These are phyloP conservation scores for Cercospora sesami DNA, from an alignment of 2,329 filamentous ascomycete genomes.

Conservation along the genomic window DNA sequence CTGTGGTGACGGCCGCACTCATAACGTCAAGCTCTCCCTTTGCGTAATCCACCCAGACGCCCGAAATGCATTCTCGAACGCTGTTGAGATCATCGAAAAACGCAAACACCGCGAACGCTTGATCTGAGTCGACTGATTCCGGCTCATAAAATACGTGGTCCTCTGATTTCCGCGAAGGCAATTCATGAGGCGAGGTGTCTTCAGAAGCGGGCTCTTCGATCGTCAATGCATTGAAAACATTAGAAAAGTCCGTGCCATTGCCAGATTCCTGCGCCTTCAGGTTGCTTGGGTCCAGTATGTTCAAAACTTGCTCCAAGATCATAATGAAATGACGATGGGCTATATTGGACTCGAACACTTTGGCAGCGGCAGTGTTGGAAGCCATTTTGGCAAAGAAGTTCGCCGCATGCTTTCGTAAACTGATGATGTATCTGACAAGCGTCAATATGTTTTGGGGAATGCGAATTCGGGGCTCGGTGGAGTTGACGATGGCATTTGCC, in stretches of 20 bases:
- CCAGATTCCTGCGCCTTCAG: background rate
- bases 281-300: background rate
- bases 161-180: no score
- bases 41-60: background rate
- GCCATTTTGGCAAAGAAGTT: background rate
- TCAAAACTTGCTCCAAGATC: background rate
- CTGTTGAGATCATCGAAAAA: background rate
- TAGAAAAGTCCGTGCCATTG: background rate
- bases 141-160: background rate
- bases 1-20: background rate
- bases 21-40: background rate
- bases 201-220: background rate
- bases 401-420: background rate
- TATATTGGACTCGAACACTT: background rate
- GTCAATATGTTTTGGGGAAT: background rate
- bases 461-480: background rate
- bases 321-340: background rate
- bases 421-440: background rate
- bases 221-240: background rate
- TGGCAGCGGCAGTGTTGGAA: background rate
- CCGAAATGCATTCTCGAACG: background rate
- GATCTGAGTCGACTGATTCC: background rate
- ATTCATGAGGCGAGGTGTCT: background rate
- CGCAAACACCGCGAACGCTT: background rate
- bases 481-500: background rate